Evolutionary conservation across 2,329 filamentous ascomycete species (phyloP).

Genomic region (Diaporthe capsici): DNA sequence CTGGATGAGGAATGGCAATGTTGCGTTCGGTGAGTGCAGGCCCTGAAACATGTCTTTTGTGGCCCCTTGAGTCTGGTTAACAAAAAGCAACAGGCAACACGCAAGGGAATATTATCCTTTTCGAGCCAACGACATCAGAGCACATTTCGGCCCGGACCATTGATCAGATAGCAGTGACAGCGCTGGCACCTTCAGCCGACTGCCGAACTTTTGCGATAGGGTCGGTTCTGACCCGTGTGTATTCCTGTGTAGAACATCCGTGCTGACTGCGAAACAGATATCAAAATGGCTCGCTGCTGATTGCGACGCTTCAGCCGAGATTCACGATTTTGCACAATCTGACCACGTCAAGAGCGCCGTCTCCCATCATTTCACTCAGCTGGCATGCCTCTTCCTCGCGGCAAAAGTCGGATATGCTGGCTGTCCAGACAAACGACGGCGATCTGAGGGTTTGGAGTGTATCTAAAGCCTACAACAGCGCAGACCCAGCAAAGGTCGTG

Average conservation of each 20-base stretch:
- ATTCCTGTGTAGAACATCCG: slow-evolving; percentile 10
- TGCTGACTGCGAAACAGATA: slow-evolving; percentile 71
- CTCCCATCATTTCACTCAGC: slow-evolving; percentile 86
- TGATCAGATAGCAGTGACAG: slow-evolving; percentile 92
- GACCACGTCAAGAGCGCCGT: slow-evolving; percentile 85
- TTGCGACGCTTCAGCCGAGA: slow-evolving; percentile 89
- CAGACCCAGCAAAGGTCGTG: slow-evolving; percentile 88
- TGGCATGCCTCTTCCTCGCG: slow-evolving; percentile 98
- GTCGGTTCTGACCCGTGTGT: slow-evolving; percentile 63
- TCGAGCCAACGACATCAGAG: slow-evolving; percentile 93
- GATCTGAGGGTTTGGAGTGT: slow-evolving; percentile 98
- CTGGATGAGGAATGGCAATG: slow-evolving; percentile 98
- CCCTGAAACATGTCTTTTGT: not conserved
- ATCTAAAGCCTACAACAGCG: slow-evolving; percentile 80
- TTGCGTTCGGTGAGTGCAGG: slow-evolving; percentile 85
- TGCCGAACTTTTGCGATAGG: slow-evolving; percentile 97
- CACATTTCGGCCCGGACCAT: slow-evolving; percentile 93
- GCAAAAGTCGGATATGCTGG: slow-evolving; percentile 98
- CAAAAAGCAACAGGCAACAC: slow-evolving; percentile 77
- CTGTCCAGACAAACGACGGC: slow-evolving; percentile 90
- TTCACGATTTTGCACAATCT: slow-evolving; percentile 96
- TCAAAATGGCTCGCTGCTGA: slow-evolving; percentile 92
- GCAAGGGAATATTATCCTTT: slow-evolving; percentile 93
- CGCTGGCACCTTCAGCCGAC: slow-evolving; percentile 88
- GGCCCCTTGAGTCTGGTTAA: slow-evolving; percentile 41